Evolutionary conservation across 208 protist genomes (phyloP).

Genomic region (Wallacemonas sp.): DNA sequence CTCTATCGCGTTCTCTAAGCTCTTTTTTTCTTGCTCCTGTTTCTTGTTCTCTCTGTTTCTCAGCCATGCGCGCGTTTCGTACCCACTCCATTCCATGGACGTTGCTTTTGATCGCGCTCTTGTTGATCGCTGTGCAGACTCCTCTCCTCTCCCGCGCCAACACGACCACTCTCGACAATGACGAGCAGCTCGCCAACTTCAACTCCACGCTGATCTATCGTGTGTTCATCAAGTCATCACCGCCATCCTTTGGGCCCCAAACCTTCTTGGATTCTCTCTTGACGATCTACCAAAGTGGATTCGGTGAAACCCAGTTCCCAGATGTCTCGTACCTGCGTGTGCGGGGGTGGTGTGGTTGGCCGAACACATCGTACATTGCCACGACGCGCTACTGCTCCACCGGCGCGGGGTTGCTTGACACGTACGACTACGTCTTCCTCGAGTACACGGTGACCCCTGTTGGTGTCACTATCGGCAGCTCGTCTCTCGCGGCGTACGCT

Average conservation of each 20-base stretch:
- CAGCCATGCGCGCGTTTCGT: too few relatives aligned
- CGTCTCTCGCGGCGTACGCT: neutral
- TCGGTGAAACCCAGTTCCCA: neutral
- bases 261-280: neutral
- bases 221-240: neutral
- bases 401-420: neutral
- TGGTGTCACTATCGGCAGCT: neutral
- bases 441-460: conserved; percentile 2
- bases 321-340: neutral
- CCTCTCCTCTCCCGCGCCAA: neutral
- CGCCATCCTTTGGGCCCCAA: neutral
- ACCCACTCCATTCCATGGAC: too few relatives aligned
- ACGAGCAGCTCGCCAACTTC: neutral
- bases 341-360: conserved; percentile 5
- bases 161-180: conserved; percentile 10
- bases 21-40: too few relatives aligned
- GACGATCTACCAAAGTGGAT: neutral
- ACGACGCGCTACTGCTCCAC: conserved; percentile 7
- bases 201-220: neutral
- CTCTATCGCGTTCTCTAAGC: too few relatives aligned
- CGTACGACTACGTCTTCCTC: neutral
- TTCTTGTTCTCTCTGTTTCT: too few relatives aligned
- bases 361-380: conserved; percentile 9
- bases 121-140: neutral
- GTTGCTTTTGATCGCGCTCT: neutral